Evolutionary conservation across 2,329 filamentous ascomycete genomes (phyloP), one percentile per base, ranked within the genome.

Genomic region (Penicillium sp.): DNA sequence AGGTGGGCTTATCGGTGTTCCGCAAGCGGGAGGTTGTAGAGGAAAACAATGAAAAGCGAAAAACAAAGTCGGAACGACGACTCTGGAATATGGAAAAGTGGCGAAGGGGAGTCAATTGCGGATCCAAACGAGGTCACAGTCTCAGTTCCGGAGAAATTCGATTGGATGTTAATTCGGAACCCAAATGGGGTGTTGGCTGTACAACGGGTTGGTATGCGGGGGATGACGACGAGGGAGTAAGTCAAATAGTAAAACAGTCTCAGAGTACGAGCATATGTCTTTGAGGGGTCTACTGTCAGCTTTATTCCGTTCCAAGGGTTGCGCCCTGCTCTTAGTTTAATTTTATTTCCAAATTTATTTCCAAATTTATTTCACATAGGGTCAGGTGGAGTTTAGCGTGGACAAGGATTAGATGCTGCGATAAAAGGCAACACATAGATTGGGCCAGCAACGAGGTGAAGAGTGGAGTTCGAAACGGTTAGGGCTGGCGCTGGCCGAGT

Each of bases 181-280:
- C 16, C 2, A 14, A 42, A 23, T 42, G 5, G 7, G 35, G 39
- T 42, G 52, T 59, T 59, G 48, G 19, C 56, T 13, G 52, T 59
- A 37, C 56, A 33, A 59, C 56, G 37, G 16, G 7, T 19, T 54
- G 56, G 56, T 44, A 59, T 59, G 56, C 53, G 52, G 56, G 56
- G 53, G 53, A 45, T 55, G 42, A 23, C 19, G 54, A 54, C 27
- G 55, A 55, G 39, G 42, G 52, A 57, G 37, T 3, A 9, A 33
- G 27, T 3, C 29, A 37, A 26, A 26, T 33, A 13, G 43, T 33
- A 23, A 53, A 14, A 37, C 46, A 39, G 47, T 31, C 39, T 42
- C 39, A 46, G 26, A 48, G 35, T 47, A 45, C 27, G 19, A 49
- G 50, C 13, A 42, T 25, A 21, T 37, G 19, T 19, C 19, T 19